These are phyloP conservation scores for Aspergillus alliaceus DNA, from an alignment of 2,329 filamentous ascomycete genomes.

Conservation along the genomic window DNA sequence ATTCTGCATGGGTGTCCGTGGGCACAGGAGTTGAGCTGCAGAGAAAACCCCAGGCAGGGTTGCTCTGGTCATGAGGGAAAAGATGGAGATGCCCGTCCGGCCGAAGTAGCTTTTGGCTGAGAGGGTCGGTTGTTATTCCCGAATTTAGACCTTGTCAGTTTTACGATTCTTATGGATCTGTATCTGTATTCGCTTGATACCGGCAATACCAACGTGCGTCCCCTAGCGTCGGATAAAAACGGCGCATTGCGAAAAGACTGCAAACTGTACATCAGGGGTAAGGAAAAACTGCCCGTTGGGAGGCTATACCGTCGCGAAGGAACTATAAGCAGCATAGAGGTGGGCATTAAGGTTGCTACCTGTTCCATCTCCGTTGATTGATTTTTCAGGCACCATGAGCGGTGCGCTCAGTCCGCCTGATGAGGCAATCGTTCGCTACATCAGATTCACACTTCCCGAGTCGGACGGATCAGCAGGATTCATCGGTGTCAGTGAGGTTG, in stretches of 20 bases:
- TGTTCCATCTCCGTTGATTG: not conserved
- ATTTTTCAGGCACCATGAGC: conserved; percentile 8
- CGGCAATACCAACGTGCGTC: not conserved
- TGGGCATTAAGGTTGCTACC: not conserved
- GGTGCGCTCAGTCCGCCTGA: conserved; percentile 9
- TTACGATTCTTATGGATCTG: not conserved
- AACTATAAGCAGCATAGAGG: not conserved
- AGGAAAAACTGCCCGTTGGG: not conserved
- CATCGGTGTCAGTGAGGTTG: not conserved
- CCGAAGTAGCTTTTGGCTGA: not conserved
- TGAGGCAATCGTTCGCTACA: conserved; percentile 6
- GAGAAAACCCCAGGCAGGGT: too few species aligned
- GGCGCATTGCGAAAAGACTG: conserved; percentile 4
- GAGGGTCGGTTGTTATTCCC: not conserved
- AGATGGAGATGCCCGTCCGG: not conserved
- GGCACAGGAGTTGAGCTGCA: too few species aligned
- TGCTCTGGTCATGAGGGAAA: not conserved
- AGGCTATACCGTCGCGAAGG: not conserved
- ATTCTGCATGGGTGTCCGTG: not conserved
- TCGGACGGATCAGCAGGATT: not conserved
- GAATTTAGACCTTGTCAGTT: not conserved
- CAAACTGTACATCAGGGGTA: not conserved
- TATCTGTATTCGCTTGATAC: not conserved
- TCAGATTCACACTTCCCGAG: not conserved
- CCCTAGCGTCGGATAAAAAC: conserved; percentile 11